Evolutionary conservation across 2,329 filamentous ascomycete species (phyloP), one percentile per base, ranked within the genome.

Genomic region (Clarireedia monteithiana): DNA sequence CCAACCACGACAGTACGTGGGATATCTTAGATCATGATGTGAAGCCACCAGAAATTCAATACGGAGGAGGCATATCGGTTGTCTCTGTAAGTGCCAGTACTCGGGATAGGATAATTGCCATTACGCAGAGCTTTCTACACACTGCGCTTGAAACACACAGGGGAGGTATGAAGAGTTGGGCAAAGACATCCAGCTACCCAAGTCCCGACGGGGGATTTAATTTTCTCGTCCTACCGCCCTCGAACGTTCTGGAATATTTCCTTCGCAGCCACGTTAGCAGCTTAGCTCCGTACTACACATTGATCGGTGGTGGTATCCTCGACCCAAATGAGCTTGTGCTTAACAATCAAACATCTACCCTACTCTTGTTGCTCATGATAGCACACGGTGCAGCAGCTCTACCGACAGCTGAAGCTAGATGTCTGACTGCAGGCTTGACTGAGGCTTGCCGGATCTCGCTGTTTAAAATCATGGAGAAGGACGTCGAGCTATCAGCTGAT

Each of bases 361-460:
- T 88, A 30, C 72, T 88, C 12, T 77, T 88, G 1, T 73, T 88
- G 23, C 77, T 88, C 67, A 88, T 88, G 84, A 85, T 88, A 55
- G 84, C 85, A 1, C 83, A 86, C 63, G 85, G 85, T 15, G 84
- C 85, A 9, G 81, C 83, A 56, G 77, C 79, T n/a, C 81, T 86
- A 50, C 81, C 83, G 3, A 83, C 80, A 40, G 74, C 80, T 0
- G 84, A 87, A 69, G 84, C 84, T 2, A 75, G 83, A 42, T 83
- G 80, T 67, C 73, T 89, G 12, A 82, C 84, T 4, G 81, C 82
- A 1, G 85, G 85, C 0, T 71, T 89, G 55, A 84, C 82, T 0
- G 85, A 88, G 69, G 86, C 83, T 3, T 88, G 85, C 66, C 82
- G 85, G 44, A 86, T 88, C 62, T 86, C 83, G 1, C 75, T 89